Evolutionary conservation across 768 basidiomycete species (phyloP).

Genomic region (Cytidiella melzeri): DNA sequence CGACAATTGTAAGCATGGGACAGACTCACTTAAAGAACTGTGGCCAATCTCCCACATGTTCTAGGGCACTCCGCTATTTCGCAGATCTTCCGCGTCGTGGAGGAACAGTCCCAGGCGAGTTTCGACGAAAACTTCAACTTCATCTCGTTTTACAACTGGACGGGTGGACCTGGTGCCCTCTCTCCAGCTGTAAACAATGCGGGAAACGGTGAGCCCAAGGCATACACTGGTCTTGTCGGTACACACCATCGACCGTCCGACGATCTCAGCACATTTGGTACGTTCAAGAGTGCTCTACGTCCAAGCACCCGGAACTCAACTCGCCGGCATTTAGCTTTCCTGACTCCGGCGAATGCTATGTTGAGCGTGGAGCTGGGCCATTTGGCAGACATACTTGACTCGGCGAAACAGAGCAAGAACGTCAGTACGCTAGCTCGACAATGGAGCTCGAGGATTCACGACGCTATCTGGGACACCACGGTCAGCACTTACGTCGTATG

Average conservation of each 20-base stretch:
- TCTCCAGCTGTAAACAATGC: conserved; percentile 57
- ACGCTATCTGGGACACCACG: conserved; percentile 58
- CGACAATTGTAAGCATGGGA: conserved; percentile 41
- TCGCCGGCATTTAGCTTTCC: no score
- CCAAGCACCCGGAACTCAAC: no score
- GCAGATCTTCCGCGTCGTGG: conserved; percentile 70
- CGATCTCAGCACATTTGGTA: conserved; percentile 64
- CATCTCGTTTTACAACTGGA: conserved; percentile 80
- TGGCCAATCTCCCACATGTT: background rate
- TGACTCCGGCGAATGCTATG: conserved; percentile 80
- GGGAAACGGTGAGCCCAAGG: conserved; percentile 74
- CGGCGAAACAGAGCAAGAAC: conserved; percentile 38
- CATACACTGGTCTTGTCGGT: conserved; percentile 67
- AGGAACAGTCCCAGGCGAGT: conserved; percentile 68
- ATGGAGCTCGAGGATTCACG: conserved; percentile 52
- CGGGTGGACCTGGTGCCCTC: conserved; percentile 59
- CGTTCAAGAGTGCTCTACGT: conserved; percentile 12
- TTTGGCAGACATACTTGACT: conserved; percentile 54
- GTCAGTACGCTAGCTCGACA: conserved; percentile 46
- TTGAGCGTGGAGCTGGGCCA: conserved; percentile 65
- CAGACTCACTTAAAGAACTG: background rate
- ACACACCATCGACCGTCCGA: conserved; percentile 77
- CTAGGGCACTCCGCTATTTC: conserved; percentile 62
- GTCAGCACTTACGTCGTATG: conserved; percentile 36
- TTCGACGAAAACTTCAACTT: conserved; percentile 70